Evolutionary conservation across 345 rosid species (phyloP).

Genomic region (Murraya paniculata): DNA sequence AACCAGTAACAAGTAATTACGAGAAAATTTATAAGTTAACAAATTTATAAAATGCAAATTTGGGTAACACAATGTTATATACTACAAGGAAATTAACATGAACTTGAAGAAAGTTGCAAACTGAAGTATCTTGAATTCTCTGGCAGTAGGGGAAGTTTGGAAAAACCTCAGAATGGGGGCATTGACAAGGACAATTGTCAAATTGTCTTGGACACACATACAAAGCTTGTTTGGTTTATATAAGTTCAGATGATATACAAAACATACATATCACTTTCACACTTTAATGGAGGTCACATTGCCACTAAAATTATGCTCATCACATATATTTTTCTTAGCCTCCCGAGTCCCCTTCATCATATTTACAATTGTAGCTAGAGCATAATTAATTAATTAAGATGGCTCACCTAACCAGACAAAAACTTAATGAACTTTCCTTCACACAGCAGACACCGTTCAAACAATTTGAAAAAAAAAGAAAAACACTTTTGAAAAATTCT

Average conservation of each 20-base stretch:
- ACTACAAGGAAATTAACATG: no score
- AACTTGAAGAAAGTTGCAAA: no score
- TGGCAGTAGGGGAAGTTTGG: no score
- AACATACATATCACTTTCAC: constrained; percentile 20
- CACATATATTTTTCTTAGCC: constrained; percentile 4
- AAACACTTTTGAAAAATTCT: not conserved
- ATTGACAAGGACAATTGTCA: not conserved
- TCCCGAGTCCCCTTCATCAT: not conserved
- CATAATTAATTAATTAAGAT: not conserved
- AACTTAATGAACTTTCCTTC: not conserved
- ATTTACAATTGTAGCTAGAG: no score
- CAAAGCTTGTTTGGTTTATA: not conserved
- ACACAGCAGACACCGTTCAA: not conserved
- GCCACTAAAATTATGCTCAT: not conserved
- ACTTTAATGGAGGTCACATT: not conserved
- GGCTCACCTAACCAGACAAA: constrained; percentile 8
- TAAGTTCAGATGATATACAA: constrained; percentile 9
- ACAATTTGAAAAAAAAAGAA: no score
- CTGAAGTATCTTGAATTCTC: no score
- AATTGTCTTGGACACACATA: not conserved
- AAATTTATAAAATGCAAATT: no score
- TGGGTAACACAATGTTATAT: no score
- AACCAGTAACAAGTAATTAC: not conserved
- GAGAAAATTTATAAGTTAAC: no score
- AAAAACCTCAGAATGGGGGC: not conserved